These are phyloP conservation scores for Purpureocillium takamizusanense DNA, from an alignment of 2,329 filamentous ascomycete species.

Conservation along the genomic window DNA sequence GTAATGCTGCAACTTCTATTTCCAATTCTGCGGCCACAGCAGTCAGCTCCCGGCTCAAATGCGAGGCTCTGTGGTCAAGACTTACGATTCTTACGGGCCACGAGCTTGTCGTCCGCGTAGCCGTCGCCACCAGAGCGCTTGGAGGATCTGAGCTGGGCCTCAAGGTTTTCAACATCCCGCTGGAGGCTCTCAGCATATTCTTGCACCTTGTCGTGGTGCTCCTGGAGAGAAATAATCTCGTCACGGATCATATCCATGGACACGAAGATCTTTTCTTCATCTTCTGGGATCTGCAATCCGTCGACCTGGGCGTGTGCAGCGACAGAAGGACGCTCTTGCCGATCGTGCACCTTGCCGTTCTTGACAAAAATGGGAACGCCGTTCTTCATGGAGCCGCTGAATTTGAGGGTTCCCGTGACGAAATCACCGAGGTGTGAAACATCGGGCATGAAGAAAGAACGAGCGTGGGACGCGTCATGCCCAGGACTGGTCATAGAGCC, in stretches of 20 bases:
- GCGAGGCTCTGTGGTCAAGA: no score
- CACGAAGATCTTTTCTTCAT: constrained; percentile 49
- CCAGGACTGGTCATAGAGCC: constrained; percentile 21
- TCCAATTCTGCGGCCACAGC: constrained; percentile 38
- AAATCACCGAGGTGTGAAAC: constrained; percentile 48
- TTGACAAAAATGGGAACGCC: constrained; percentile 48
- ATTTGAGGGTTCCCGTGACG: constrained; percentile 43
- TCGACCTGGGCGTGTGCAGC: constrained; percentile 39
- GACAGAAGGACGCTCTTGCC: constrained; percentile 20
- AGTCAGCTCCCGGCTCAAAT: constrained; percentile 3
- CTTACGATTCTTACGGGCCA: constrained; percentile 48
- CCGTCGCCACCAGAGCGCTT: constrained; percentile 32
- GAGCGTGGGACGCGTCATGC: constrained; percentile 31
- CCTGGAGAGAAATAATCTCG: constrained; percentile 45
- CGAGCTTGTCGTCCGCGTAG: constrained; percentile 33
- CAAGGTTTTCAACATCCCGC: constrained; percentile 39
- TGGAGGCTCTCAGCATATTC: constrained; percentile 45
- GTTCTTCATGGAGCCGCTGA: constrained; percentile 40
- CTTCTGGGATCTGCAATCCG: constrained; percentile 38
- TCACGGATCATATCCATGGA: constrained; percentile 54
- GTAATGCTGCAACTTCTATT: constrained; percentile 48
- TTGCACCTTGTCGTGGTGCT: constrained; percentile 46
- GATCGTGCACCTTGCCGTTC: constrained; percentile 41
- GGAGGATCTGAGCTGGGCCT: constrained; percentile 37
- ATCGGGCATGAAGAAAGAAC: constrained; percentile 46